phyloP scores from a whole-genome alignment of 1,284 basidiomycete genomes.

The Takashimella koratensis region DNA sequence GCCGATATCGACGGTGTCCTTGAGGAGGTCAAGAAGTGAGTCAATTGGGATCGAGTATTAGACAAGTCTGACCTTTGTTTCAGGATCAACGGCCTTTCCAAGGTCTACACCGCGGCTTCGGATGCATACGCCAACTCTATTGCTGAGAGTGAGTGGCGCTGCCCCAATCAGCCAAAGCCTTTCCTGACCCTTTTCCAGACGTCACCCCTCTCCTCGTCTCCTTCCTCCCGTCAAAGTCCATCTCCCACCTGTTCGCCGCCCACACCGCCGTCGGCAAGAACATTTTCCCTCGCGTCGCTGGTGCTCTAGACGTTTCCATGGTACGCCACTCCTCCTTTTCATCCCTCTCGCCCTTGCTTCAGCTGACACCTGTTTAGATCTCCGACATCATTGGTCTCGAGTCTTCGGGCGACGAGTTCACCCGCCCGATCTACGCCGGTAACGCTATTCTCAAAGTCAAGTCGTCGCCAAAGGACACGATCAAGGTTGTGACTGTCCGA shows the following conservation, averaged over 20 bases:
- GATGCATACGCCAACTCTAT: conserved; percentile 48
- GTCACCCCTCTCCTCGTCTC: conserved; percentile 55
- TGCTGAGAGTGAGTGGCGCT: conserved; percentile 50
- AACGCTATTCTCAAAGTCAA: conserved; percentile 94
- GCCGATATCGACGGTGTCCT: conserved; percentile 67
- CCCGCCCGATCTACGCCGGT: conserved; percentile 95
- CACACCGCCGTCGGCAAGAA: conserved; percentile 72
- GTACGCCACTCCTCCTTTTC: conserved; percentile 19
- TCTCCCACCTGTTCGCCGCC: conserved; percentile 84
- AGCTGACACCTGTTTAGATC: conserved; percentile 50
- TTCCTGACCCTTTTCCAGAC: conserved; percentile 36
- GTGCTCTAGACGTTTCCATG: conserved; percentile 71
- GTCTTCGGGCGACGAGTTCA: conserved; percentile 67
- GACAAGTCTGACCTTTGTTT: neutral
- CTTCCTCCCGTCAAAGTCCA: conserved; percentile 52
- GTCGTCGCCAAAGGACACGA: conserved; percentile 59
- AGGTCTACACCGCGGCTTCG: conserved; percentile 50
- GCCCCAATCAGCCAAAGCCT: neutral
- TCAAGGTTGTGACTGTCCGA: conserved; percentile 95
- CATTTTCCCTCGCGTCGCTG: conserved; percentile 82
- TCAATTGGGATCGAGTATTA: neutral
- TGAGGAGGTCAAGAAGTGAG: conserved; percentile 73
- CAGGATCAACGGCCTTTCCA: conserved; percentile 49
- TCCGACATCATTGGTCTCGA: conserved; percentile 92
- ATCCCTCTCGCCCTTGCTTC: neutral